Percentiles rank a stretch among this genome's conserved stretches.
Evolutionary conservation across 2,329 filamentous ascomycete species (phyloP).

Genomic region (Aspergillus clavatus): DNA sequence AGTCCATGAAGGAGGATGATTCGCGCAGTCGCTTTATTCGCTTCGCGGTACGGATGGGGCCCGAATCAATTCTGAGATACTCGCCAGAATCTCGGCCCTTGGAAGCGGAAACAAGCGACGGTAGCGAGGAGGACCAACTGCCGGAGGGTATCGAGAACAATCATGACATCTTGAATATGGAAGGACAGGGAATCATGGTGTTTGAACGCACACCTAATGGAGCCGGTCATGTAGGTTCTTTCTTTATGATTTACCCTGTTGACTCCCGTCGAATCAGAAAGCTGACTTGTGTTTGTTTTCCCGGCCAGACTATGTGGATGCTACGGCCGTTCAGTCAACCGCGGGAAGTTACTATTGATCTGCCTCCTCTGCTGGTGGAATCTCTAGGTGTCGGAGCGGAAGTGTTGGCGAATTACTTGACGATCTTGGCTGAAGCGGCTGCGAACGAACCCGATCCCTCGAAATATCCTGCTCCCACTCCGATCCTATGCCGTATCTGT

Average conservation of each 20-base stretch:
- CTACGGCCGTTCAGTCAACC: conserved; percentile 83
- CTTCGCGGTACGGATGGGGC: conserved; percentile 67
- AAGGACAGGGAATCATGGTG: conserved; percentile 97
- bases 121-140: conserved; percentile 25
- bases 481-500: conserved; percentile 92
- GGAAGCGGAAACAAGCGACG: conserved; percentile 11
- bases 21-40: conserved; percentile 86
- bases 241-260: neutral
- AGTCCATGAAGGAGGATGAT: conserved; percentile 88
- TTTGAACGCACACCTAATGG: conserved; percentile 83
- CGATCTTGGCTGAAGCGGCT: conserved; percentile 77
- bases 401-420: conserved; percentile 89
- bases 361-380: conserved; percentile 83
- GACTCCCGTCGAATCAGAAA: conserved; percentile 6
- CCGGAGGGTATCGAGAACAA: conserved; percentile 38
- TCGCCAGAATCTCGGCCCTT: conserved; percentile 31
- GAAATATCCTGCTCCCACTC: conserved; percentile 72
- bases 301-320: conserved; percentile 99
- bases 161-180: conserved; percentile 67
- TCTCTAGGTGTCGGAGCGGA: conserved; percentile 92
- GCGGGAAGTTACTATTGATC: conserved; percentile 90
- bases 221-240: conserved; percentile 75
- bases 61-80: conserved; percentile 60
- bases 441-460: conserved; percentile 67
- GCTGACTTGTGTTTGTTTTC: conserved; percentile 23